Conservation (phyloP, 23 red algal species). For the Pyropia haitanensis region DNA sequence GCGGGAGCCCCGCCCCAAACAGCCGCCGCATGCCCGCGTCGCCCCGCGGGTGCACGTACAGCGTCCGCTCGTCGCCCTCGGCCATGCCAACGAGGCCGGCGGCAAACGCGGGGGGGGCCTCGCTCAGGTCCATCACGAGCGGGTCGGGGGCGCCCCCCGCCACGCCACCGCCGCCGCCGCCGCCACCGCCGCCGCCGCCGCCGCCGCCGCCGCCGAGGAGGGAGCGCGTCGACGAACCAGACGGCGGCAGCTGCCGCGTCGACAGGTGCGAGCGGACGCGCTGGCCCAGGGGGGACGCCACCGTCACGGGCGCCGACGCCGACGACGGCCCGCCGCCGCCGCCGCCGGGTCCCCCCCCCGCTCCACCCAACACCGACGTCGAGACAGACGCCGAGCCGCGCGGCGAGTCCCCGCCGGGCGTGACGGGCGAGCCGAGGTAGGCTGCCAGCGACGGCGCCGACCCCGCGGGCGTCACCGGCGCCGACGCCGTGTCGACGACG, state of each 20-base stretch:
- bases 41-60: constrained; percentile 43
- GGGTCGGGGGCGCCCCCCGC: too few species aligned
- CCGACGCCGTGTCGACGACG: constrained; percentile 11
- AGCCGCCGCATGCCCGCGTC: constrained; percentile 28
- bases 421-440: constrained; percentile 26
- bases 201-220: constrained; percentile 3
- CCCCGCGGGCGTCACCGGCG: constrained; percentile 15
- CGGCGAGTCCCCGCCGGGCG: constrained; percentile 10
- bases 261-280: too few species aligned
- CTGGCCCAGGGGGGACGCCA: too few species aligned
- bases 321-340: not conserved
- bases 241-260: not conserved
- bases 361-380: too few species aligned
- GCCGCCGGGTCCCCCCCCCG: too few species aligned
- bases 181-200: constrained; percentile 1
- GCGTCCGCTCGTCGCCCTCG: constrained; percentile 37
- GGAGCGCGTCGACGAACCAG: constrained; percentile 1
- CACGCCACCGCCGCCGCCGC: constrained; percentile 2
- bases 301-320: not conserved
- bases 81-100: constrained; percentile 28
- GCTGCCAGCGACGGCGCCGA: constrained; percentile 7
- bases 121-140: not conserved
- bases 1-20: constrained; percentile 53
- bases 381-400: not conserved
- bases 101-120: constrained; percentile 28